Evolutionary conservation across 306 rosid genomes (phyloP).

Genomic region (Citrullus amarus): DNA sequence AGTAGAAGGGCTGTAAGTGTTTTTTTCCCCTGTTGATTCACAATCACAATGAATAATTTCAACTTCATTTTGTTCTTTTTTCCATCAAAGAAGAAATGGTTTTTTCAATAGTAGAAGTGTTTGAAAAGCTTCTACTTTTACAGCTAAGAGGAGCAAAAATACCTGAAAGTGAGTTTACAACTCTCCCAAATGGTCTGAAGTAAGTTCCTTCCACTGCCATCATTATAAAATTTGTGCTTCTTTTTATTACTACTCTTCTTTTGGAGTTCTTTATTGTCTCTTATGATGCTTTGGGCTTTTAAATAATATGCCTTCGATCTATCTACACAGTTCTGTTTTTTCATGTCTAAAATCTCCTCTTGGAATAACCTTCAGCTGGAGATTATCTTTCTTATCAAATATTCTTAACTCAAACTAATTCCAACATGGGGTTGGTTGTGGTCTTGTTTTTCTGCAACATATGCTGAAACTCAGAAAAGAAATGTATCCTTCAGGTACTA

Average conservation of each 20-base stretch:
- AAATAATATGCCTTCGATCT: neutral
- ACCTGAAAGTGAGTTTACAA: constrained; percentile 79
- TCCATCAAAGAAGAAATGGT: neutral
- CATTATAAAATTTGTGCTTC: neutral
- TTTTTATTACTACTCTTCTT: neutral
- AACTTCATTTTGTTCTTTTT: neutral
- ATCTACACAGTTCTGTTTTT: neutral
- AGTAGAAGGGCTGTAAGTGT: constrained; percentile 54
- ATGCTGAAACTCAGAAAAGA: neutral
- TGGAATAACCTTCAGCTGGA: neutral
- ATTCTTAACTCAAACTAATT: neutral
- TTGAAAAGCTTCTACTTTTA: constrained; percentile 10
- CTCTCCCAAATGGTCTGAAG: constrained; percentile 86
- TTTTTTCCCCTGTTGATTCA: neutral
- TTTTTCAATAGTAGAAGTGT: neutral
- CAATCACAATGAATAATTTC: neutral
- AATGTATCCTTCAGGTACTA: constrained; percentile 56
- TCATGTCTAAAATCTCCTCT: neutral
- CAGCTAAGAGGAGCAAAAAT: constrained; percentile 65
- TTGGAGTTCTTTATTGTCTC: neutral
- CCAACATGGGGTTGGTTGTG: neutral
- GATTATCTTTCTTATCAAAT: neutral
- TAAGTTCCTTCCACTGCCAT: constrained; percentile 30
- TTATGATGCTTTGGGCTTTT: neutral
- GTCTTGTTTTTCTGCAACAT: neutral